Conservation (phyloP, 306 rosid species). For the Trifolium dubium region DNA sequence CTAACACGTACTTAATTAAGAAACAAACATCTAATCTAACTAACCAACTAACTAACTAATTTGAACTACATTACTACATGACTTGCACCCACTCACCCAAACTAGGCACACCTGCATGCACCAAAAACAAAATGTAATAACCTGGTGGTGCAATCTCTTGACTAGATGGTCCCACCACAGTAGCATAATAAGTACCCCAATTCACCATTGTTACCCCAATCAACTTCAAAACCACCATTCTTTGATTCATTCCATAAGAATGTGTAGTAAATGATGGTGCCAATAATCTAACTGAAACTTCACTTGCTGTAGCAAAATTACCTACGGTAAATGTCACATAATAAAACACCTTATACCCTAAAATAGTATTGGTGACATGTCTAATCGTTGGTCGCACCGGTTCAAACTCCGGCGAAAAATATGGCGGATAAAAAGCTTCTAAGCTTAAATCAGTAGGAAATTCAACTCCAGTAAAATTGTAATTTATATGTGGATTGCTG, state of each 20-base stretch:
- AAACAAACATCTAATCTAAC: neutral
- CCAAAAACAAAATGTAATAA: conserved; percentile 66
- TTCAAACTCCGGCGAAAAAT: conserved; percentile 44
- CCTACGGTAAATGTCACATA: conserved; percentile 51
- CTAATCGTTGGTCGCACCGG: conserved; percentile 48
- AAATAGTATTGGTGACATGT: conserved; percentile 1
- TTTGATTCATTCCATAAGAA: conserved; percentile 71
- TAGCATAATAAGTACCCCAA: conserved; percentile 40
- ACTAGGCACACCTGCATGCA: conserved; percentile 66
- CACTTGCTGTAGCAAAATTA: conserved; percentile 1
- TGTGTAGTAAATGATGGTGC: conserved; percentile 81
- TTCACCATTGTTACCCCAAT: conserved; percentile 26
- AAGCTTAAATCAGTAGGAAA: conserved; percentile 77
- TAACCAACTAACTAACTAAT: neutral
- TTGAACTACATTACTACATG: conserved; percentile 24
- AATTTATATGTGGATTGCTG: conserved; percentile 68
- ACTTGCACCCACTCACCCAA: conserved; percentile 68
- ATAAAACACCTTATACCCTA: conserved; percentile 46
- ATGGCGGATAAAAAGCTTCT: conserved; percentile 77
- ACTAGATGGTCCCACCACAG: conserved; percentile 61
- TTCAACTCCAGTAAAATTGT: conserved; percentile 65
- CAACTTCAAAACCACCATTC: conserved; percentile 68
- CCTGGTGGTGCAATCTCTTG: conserved; percentile 70
- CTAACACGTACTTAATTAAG: neutral
- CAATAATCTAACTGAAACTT: conserved; percentile 58